A percentile compares a stretch with the other conserved stretches of the same genome.
Conservation (phyloP, 2,329 filamentous ascomycete species). For the Trichoderma sp. region DNA sequence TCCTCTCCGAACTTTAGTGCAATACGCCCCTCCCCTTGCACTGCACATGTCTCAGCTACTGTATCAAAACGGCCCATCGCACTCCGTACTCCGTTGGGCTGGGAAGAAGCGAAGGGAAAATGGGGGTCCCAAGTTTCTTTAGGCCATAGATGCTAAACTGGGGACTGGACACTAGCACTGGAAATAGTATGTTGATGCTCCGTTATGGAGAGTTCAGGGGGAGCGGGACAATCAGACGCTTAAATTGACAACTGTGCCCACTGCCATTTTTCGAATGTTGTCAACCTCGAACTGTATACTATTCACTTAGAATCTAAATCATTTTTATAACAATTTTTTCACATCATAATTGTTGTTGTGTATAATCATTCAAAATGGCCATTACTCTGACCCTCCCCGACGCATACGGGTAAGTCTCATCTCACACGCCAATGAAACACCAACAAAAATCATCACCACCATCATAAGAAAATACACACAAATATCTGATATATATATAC, state of each 20-base stretch:
- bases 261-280: background rate
- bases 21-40: background rate
- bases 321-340: no score
- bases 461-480: background rate
- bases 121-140: background rate
- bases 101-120: background rate
- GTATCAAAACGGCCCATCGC: background rate
- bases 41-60: background rate
- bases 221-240: slow-evolving; percentile 5
- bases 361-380: slow-evolving; percentile 38
- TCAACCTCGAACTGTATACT: background rate
- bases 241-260: slow-evolving; percentile 13
- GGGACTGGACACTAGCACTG: background rate
- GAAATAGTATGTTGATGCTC: background rate
- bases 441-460: background rate
- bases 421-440: background rate
- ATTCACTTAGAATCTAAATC: no score
- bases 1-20: background rate
- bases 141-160: background rate
- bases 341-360: background rate
- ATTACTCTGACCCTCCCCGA: slow-evolving; percentile 43
- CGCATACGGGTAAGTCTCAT: slow-evolving; percentile 48
- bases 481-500: background rate
- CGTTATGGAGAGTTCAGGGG: background rate
- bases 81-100: background rate